These are phyloP conservation scores for Metschnikowia chrysomelidarum DNA, from an alignment of 805 yeast genomes.

Conservation along the genomic window DNA sequence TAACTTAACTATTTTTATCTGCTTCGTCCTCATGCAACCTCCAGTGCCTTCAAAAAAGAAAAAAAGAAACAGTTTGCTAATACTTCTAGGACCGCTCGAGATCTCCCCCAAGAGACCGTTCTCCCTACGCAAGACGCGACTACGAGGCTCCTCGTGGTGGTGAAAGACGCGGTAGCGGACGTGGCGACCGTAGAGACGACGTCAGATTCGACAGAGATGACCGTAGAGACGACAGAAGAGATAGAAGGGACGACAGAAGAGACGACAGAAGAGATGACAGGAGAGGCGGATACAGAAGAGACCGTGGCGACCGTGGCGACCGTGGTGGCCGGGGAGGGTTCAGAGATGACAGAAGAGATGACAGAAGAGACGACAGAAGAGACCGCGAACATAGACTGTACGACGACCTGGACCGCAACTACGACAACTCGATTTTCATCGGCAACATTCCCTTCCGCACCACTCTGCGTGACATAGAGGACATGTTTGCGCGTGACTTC, in stretches of 20 bases:
- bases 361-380: constrained; percentile 24
- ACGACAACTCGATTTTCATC: constrained; percentile 65
- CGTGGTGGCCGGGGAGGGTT: constrained; percentile 19
- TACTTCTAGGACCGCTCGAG: constrained; percentile 26
- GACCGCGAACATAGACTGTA: constrained; percentile 16
- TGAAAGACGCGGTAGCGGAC: constrained; percentile 10
- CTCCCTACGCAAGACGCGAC: constrained; percentile 39
- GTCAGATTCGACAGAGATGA: constrained; percentile 25
- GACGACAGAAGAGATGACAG: constrained; percentile 16
- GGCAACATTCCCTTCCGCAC: constrained; percentile 71
- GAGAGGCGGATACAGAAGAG: constrained; percentile 17
- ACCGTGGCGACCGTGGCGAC: constrained; percentile 14
- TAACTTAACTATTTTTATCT: too few relatives aligned
- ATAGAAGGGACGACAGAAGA: constrained; percentile 18
- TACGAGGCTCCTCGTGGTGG: constrained; percentile 23
- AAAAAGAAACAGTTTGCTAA: constrained; percentile 11
- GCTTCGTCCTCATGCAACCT: too few relatives aligned
- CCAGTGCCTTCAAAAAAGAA: too few relatives aligned
- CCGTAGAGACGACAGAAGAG: constrained; percentile 11
- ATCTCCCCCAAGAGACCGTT: constrained; percentile 27
- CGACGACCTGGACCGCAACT: constrained; percentile 34
- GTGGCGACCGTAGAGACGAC: constrained; percentile 27
- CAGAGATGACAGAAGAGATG: constrained; percentile 24
- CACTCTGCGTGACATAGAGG: constrained; percentile 58
- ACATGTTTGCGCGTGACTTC: constrained; percentile 48